Evolutionary conservation across 345 rosid species (phyloP).

Genomic region (Schrenkiella parvula): DNA sequence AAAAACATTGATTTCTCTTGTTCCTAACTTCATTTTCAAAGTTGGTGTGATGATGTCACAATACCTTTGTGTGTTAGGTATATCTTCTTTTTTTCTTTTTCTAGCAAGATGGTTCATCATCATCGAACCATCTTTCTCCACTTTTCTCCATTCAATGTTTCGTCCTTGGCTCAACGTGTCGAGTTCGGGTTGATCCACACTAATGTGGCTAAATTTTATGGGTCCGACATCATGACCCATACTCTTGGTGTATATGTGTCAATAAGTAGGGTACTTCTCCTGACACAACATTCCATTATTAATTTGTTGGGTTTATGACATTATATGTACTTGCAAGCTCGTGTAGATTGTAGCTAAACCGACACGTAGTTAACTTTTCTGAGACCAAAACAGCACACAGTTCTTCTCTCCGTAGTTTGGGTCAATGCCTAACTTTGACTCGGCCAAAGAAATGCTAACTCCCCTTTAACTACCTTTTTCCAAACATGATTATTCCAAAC

Average conservation of each 20-base stretch:
- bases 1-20: not conserved
- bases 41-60: slow-evolving; percentile 30
- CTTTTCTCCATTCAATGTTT: slow-evolving; percentile 31
- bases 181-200: slow-evolving; percentile 32
- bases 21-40: slow-evolving; percentile 22
- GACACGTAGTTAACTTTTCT: slow-evolving; percentile 15
- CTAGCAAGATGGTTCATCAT: slow-evolving; percentile 28
- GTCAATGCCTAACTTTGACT: slow-evolving; percentile 36
- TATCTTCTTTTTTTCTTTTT: not conserved
- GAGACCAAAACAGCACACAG: not conserved
- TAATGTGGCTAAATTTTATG: slow-evolving; percentile 25
- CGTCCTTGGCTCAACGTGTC: slow-evolving; percentile 32
- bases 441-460: slow-evolving; percentile 18
- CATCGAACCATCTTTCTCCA: slow-evolving; percentile 28
- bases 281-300: slow-evolving; percentile 32
- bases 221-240: slow-evolving; percentile 21
- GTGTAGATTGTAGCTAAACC: not conserved
- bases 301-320: slow-evolving; percentile 23
- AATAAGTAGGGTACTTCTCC: slow-evolving; percentile 20
- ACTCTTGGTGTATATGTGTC: slow-evolving; percentile 22
- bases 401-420: not conserved
- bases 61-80: slow-evolving; percentile 18
- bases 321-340: slow-evolving; percentile 11
- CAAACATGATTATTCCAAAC: not conserved
- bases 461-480: slow-evolving; percentile 12